phyloP scores from a whole-genome alignment of 495 filamentous ascomycete species.

The Talaromyces ruber region DNA sequence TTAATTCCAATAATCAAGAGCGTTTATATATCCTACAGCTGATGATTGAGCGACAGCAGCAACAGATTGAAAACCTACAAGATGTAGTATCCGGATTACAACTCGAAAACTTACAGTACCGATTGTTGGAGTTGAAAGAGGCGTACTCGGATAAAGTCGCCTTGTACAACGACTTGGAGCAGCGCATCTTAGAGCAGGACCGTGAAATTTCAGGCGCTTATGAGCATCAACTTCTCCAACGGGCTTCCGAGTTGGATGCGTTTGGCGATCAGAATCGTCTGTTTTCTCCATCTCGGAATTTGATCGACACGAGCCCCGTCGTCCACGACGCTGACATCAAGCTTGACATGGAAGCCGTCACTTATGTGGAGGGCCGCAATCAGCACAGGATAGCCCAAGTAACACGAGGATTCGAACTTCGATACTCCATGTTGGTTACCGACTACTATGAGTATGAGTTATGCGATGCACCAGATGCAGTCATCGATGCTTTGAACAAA shows the following conservation, averaged over 20 bases:
- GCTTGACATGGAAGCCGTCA: not conserved
- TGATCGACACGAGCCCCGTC: not conserved
- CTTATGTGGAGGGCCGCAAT: not conserved
- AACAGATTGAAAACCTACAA: not conserved
- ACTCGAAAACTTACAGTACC: not conserved
- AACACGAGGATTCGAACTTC: not conserved
- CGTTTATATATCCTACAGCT: not conserved
- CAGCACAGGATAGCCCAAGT: not conserved
- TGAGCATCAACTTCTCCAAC: not conserved
- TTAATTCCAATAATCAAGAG: not conserved
- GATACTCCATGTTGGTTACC: not conserved
- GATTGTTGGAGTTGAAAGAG: not conserved
- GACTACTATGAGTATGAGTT: not conserved
- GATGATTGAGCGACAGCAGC: not conserved
- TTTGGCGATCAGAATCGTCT: not conserved
- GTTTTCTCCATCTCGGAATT: not conserved
- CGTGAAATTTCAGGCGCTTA: not conserved
- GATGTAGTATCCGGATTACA: not conserved
- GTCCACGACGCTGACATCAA: not conserved
- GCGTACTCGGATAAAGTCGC: not conserved
- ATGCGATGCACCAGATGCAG: not conserved
- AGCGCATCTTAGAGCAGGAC: not conserved
- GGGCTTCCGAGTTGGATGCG: not conserved
- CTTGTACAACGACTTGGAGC: not conserved
- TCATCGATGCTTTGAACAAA: not conserved